Evolutionary conservation across 768 basidiomycete species (phyloP), one percentile per base, ranked within the genome.

Genomic region (Chiua virens): DNA sequence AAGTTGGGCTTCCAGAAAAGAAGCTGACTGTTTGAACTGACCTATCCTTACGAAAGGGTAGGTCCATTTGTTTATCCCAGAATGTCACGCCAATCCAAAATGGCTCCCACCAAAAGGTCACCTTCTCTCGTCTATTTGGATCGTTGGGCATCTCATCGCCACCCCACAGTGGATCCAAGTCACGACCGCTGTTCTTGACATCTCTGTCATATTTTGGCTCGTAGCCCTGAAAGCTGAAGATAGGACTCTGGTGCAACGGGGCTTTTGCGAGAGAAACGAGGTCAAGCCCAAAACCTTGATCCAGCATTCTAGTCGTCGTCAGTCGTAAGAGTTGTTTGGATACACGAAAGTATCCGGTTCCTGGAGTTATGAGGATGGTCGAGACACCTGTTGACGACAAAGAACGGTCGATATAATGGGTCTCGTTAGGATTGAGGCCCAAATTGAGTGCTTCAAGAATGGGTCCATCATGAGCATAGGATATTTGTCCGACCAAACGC

Each of bases 361-460:
- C 97, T 0, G 97, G 95, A 2, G 93, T 95, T 55, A 98, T 83
- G 38, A 98, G 66, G 40, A 94, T 81, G 4, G 88, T 90, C 14
- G 85, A 83, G 1, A 86, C 72, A 20, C 96, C 96, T 0, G 95
- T 98, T 14, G 93, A 77, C 3, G 87, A 90, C 9, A 98, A 74
- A 28, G 96, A 97, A 18, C 97, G 86, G 67, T 98, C 97, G 57
- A 98, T 85, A 64, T 97, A 95, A 65, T 97, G 92, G 3, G 87
- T 90, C 70, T 98, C 96, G 15, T 87, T 87, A 0, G 95, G 91
- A 63, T 93, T 96, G 15, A 98, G 79, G 1, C 85, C 90, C 40
- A 99, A 79, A 62, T 98, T 98, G 45, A 98, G 77, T 2, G 93
- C 92, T 69, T 98, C 97, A 6, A 98, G 79, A n/a, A 98, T 77